Base-by-base conservation (phyloP, 2,329 filamentous ascomycete species). In the Fragosphaeria purpurea region DNA sequence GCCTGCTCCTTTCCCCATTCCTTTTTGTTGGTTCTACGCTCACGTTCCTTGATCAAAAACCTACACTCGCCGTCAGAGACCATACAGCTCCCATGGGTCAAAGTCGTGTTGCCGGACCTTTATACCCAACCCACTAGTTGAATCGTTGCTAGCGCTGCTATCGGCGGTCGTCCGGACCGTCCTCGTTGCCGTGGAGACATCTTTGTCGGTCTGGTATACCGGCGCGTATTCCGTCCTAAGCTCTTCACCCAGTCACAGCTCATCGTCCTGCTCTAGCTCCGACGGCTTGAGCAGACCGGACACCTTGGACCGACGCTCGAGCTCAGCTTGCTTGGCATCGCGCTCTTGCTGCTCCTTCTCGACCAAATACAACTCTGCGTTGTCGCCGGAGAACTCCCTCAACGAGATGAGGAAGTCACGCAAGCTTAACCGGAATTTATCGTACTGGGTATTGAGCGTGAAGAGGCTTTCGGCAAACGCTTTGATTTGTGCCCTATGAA, bases 351-450 rank as follows among this genome's bases (percentile, higher is more conserved):
- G 86, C 68, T 98, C 93, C 67, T 95, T 89, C 67, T 98, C 93
- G 52, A 95, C 90, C 4, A 86, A 82, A 68, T 86, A 98, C 8
- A 98, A 77, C 63, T 98, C 93, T 1, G 91, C 82, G 61, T 97
- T 96, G 69, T 98, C 93, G 48, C 88, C 93, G 1, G 88, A 83
- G 56, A 97, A 98, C 69, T 98, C 94, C 71, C 96, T 95, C 59
- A 98, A 75, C 30, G 90, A 94, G 61, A 98, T 95, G 59, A 98
- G 73, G 79, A 98, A 98, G 70, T 98, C 93, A 58, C 93, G 88
- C 48, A 98, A 74, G 62, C 94, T 89, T 50, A 95, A 81, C 66
- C 95, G 95, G 83, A 98, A 98, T 66, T 89, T 89, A 64, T 88
- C 86, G 57, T 94, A 83, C 62, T 95, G 86, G 51, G 85, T 86